phyloP scores from a whole-genome alignment of 176 grass and related monocot genomes.

The Hordeum marinum region DNA sequence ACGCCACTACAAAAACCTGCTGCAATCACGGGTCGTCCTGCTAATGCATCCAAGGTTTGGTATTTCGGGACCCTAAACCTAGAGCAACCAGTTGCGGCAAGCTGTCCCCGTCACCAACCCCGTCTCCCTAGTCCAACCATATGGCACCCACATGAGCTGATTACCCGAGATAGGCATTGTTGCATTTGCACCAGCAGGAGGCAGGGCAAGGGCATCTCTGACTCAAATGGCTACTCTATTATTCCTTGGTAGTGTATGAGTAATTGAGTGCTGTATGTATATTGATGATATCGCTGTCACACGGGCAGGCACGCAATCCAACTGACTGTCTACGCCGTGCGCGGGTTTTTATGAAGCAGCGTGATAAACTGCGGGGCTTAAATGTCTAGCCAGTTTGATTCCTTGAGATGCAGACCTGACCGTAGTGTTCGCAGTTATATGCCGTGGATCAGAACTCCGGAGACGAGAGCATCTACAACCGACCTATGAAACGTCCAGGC shows the following conservation, averaged over 20 bases:
- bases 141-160: neutral
- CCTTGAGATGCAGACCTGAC: slow-evolving; percentile 12
- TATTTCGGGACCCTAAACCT: slow-evolving; percentile 2
- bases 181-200: neutral
- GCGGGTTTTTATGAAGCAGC: neutral
- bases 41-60: neutral
- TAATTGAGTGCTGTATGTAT: neutral
- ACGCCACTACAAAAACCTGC: neutral
- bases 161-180: neutral
- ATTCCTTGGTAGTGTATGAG: neutral
- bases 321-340: neutral
- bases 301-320: neutral
- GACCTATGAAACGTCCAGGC: no score
- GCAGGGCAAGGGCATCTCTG: neutral
- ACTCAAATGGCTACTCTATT: neutral
- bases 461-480: no score
- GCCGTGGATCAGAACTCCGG: neutral
- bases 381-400: neutral
- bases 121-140: neutral
- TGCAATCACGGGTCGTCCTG: neutral
- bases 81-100: neutral
- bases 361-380: neutral
- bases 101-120: neutral
- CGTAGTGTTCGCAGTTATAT: neutral
- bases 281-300: neutral